A percentile compares a stretch with the other conserved stretches of the same genome.
These are phyloP conservation scores for Paramecium biaurelia DNA, from an alignment of 73 alveolate genomes.

Conservation along the genomic window DNA sequence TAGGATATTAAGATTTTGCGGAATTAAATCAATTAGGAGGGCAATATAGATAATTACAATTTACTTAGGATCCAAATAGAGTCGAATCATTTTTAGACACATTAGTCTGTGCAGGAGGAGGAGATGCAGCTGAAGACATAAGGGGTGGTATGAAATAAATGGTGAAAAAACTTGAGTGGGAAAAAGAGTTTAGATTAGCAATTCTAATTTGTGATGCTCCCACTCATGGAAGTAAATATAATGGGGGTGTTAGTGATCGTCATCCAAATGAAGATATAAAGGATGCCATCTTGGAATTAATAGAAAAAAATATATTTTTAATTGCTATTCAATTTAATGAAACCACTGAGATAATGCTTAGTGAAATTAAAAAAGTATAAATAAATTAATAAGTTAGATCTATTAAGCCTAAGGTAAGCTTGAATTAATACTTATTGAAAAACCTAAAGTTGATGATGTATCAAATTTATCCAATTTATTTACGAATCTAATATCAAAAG, in stretches of 20 bases:
- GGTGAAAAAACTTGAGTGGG: not conserved
- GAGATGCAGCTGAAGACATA: constrained; percentile 39
- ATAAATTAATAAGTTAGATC: not conserved
- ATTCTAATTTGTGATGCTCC: constrained; percentile 27
- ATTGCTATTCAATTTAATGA: not conserved
- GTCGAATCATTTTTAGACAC: not conserved
- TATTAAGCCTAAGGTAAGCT: not conserved
- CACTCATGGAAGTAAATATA: not conserved
- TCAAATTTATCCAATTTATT: not conserved
- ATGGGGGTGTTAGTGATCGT: constrained; percentile 22
- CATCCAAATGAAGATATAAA: constrained; percentile 31
- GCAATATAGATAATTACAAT: not conserved
- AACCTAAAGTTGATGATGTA: not conserved
- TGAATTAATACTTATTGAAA: not conserved
- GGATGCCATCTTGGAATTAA: not conserved
- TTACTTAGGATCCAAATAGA: not conserved
- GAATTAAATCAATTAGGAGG: not conserved
- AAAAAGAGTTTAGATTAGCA: not conserved
- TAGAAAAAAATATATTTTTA: not conserved
- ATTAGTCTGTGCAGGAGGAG: not conserved
- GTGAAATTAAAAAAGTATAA: constrained; percentile 9
- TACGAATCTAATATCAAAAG: not conserved
- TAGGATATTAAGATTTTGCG: not conserved
- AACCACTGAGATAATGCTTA: not conserved
- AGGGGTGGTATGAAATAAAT: constrained; percentile 17